A percentile compares a stretch with the other conserved stretches of the same genome.
These are phyloP conservation scores for Pascua sp. DNA, from an alignment of 1,284 basidiomycete genomes.

Conservation along the genomic window DNA sequence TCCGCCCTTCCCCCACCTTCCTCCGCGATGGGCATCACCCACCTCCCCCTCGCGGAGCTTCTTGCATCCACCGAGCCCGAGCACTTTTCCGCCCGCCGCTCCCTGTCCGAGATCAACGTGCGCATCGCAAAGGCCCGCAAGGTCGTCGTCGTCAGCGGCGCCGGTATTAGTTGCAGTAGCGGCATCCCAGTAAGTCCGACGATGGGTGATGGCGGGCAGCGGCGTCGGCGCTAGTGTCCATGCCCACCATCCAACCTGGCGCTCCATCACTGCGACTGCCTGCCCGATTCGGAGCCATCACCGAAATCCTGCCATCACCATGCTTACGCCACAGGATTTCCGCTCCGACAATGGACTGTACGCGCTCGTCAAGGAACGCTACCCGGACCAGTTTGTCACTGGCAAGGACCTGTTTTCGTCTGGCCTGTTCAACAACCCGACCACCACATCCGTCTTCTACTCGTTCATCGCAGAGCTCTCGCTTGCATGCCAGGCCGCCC, in stretches of 20 bases:
- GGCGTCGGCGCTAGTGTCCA: background rate
- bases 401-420: constrained; percentile 88
- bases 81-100: constrained; percentile 26
- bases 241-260: background rate
- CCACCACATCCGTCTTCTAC: constrained; percentile 84
- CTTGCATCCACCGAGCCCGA: constrained; percentile 22
- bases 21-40: constrained; percentile 29
- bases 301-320: background rate
- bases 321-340: constrained; percentile 63
- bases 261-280: background rate
- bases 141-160: constrained; percentile 82
- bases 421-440: constrained; percentile 72
- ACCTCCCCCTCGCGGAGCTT: constrained; percentile 33
- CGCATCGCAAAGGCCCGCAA: constrained; percentile 76
- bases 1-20: background rate
- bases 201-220: background rate
- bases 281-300: background rate
- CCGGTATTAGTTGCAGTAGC: constrained; percentile 87
- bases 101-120: constrained; percentile 65
- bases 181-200: constrained; percentile 74
- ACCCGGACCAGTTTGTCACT: constrained; percentile 75
- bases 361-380: constrained; percentile 75
- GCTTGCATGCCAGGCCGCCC: constrained; percentile 70
- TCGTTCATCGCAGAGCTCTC: constrained; percentile 91
- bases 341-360: constrained; percentile 85